A percentile compares a stretch with the other conserved stretches of the same genome.
phyloP scores from a whole-genome alignment of 2,329 filamentous ascomycete genomes.

The Hypoxylon sp. region DNA sequence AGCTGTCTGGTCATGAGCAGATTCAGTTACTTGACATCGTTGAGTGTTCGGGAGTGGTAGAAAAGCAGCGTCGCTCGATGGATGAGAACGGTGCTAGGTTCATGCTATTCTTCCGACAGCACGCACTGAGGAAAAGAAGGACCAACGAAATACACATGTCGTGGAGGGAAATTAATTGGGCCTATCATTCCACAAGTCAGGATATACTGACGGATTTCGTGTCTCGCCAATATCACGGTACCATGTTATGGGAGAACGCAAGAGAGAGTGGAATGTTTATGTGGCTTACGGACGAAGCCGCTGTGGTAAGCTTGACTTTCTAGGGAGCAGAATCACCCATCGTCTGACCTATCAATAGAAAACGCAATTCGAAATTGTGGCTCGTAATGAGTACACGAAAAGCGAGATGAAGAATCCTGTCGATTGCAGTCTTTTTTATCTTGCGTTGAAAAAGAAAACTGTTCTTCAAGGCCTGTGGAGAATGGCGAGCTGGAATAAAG shows the following conservation, averaged over 20 bases:
- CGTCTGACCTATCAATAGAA: slow-evolving; percentile 62
- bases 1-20: slow-evolving; percentile 87
- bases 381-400: slow-evolving; percentile 92
- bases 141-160: slow-evolving; percentile 76
- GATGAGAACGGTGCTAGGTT: slow-evolving; percentile 92
- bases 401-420: slow-evolving; percentile 90
- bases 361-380: slow-evolving; percentile 88
- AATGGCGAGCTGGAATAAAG: slow-evolving; percentile 90
- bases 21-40: slow-evolving; percentile 88
- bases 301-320: slow-evolving; percentile 73
- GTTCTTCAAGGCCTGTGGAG: slow-evolving; percentile 94
- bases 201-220: slow-evolving; percentile 91
- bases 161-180: slow-evolving; percentile 88
- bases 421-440: slow-evolving; percentile 91
- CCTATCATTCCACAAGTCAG: slow-evolving; percentile 86
- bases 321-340: background rate
- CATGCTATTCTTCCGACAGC: slow-evolving; percentile 88
- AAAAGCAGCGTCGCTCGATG: slow-evolving; percentile 88
- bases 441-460: slow-evolving; percentile 91
- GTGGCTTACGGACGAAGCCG: slow-evolving; percentile 86
- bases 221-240: slow-evolving; percentile 81
- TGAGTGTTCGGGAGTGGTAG: slow-evolving; percentile 86
- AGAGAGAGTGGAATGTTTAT: slow-evolving; percentile 92
- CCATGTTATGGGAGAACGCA: slow-evolving; percentile 87
- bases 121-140: slow-evolving; percentile 78